Evolutionary conservation across 306 rosid species (phyloP).

Genomic region (Quercus robur): DNA sequence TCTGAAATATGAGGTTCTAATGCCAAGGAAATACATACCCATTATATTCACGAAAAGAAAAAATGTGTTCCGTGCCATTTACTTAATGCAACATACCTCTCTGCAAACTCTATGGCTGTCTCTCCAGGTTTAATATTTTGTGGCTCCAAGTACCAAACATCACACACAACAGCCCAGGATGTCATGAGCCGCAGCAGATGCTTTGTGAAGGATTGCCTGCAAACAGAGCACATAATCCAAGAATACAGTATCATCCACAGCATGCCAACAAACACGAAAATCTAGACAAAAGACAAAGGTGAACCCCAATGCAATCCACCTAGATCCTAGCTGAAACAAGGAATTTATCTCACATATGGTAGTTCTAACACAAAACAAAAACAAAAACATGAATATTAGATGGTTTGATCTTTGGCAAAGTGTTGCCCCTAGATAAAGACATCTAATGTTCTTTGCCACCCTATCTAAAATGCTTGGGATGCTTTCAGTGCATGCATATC

Average conservation of each 20-base stretch:
- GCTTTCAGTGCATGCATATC: not conserved
- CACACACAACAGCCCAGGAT: slow-evolving; percentile 99
- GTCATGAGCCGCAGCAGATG: slow-evolving; percentile 98
- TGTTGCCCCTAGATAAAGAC: not conserved
- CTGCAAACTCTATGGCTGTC: slow-evolving; percentile 95
- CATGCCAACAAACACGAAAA: not conserved
- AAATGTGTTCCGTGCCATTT: not conserved
- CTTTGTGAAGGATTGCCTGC: slow-evolving; percentile 94
- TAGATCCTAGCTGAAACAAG: slow-evolving; percentile 1
- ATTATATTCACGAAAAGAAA: not conserved
- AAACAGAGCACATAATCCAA: slow-evolving; percentile 6
- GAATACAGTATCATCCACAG: not conserved
- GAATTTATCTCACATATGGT: not conserved
- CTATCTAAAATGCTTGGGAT: not conserved
- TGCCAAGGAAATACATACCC: not conserved
- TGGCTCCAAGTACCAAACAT: slow-evolving; percentile 98
- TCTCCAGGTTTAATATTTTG: slow-evolving; percentile 82
- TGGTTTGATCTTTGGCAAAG: not conserved
- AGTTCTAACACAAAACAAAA: not conserved
- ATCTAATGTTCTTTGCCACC: not conserved
- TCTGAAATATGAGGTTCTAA: not conserved
- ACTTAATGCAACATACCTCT: slow-evolving; percentile 49
- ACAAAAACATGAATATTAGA: not conserved
- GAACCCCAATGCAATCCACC: not conserved
- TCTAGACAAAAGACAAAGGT: not conserved